phyloP scores from a whole-genome alignment of 495 filamentous ascomycete species.

The Pyronema omphalodes region DNA sequence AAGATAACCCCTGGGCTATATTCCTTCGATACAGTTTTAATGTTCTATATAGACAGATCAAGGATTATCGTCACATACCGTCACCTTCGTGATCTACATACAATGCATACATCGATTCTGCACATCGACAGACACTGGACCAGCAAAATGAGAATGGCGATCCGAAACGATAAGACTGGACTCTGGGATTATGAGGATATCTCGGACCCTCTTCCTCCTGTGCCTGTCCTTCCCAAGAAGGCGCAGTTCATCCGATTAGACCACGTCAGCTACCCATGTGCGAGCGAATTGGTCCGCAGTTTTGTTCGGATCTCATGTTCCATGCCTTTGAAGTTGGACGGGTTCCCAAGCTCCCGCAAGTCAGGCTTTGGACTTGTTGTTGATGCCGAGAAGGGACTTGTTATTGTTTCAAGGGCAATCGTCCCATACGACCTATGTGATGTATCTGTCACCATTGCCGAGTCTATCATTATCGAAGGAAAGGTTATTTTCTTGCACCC shows the following conservation, averaged over 20 bases:
- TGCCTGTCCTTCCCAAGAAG: conserved; percentile 48
- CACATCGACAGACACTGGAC: conserved; percentile 92
- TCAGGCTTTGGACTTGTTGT: conserved; percentile 90
- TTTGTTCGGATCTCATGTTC: conserved; percentile 84
- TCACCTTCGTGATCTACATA: conserved; percentile 87
- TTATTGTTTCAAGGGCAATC: conserved; percentile 80
- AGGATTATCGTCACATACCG: conserved; percentile 88
- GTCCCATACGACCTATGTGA: conserved; percentile 94
- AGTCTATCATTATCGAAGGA: conserved; percentile 81
- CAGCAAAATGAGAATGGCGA: conserved; percentile 78
- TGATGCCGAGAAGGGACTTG: conserved; percentile 86
- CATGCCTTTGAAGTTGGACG: conserved; percentile 90
- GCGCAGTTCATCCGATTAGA: conserved; percentile 83
- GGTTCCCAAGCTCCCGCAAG: conserved; percentile 80
- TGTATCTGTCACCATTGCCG: conserved; percentile 83
- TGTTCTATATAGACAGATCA: conserved; percentile 31
- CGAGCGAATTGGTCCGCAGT: conserved; percentile 77
- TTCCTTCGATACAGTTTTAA: not conserved
- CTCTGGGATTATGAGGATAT: conserved; percentile 90
- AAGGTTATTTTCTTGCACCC: conserved; percentile 95
- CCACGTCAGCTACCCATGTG: conserved; percentile 71
- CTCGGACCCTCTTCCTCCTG: conserved; percentile 55
- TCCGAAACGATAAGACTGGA: conserved; percentile 63
- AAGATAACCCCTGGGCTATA: conserved; percentile 1
- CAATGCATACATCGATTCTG: conserved; percentile 77